Conservation (phyloP, 179 eudicot genomes). For the Spergularia azorica region DNA sequence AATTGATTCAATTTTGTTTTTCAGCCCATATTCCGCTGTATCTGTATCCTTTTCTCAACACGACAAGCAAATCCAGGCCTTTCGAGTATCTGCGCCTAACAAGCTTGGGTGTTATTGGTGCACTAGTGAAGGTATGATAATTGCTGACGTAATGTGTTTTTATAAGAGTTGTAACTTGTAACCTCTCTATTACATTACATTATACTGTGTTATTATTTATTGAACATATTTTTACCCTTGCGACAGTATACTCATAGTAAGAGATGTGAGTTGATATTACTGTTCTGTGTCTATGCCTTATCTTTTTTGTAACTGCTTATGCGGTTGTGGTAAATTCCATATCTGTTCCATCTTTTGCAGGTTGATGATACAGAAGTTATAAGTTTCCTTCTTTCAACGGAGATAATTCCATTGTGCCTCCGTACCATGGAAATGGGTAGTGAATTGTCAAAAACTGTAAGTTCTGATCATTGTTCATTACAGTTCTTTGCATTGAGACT, state of each 20-base stretch:
- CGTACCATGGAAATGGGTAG: conserved; percentile 99
- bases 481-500: conserved; percentile 79
- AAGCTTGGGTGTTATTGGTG: conserved; percentile 96
- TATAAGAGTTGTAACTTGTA: conserved; percentile 35
- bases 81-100: conserved; percentile 95
- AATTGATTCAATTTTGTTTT: conserved; percentile 41
- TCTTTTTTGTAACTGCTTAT: neutral
- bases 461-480: conserved; percentile 9
- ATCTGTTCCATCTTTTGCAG: conserved; percentile 39
- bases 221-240: too few relatives aligned
- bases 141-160: neutral
- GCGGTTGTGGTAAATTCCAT: conserved; percentile 3
- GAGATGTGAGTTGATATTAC: neutral
- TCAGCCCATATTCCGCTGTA: conserved; percentile 97
- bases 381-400: conserved; percentile 87
- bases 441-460: conserved; percentile 91
- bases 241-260: neutral
- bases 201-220: neutral
- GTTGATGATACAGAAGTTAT: conserved; percentile 93
- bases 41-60: conserved; percentile 91
- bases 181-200: conserved; percentile 3
- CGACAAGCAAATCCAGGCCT: conserved; percentile 97
- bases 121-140: conserved; percentile 77
- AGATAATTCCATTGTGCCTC: conserved; percentile 91
- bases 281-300: neutral